Percentiles rank a stretch among this genome's conserved stretches.
phyloP scores from a whole-genome alignment of 1,284 basidiomycete genomes.

The Filobasidium uniguttulatum region DNA sequence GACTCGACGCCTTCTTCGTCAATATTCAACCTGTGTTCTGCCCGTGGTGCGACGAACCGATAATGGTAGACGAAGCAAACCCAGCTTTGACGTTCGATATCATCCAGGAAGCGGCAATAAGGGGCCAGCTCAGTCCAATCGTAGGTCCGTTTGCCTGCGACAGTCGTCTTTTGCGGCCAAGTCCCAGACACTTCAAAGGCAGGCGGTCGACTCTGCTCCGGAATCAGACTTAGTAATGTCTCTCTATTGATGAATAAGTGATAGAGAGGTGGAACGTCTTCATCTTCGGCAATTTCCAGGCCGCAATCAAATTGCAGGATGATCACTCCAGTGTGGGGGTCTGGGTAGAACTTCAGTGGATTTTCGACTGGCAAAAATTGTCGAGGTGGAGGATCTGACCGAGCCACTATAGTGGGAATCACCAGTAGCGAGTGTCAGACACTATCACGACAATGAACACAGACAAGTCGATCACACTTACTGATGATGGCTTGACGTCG shows the following conservation, averaged over 20 bases:
- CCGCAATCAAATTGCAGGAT: constrained; percentile 27
- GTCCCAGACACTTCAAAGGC: constrained; percentile 8
- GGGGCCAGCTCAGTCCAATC: constrained; percentile 26
- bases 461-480: constrained; percentile 1
- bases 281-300: constrained; percentile 10
- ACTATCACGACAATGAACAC: too few species aligned
- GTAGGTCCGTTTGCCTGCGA: too few species aligned
- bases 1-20: not conserved
- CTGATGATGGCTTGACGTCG: not conserved
- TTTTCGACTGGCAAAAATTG: constrained; percentile 22
- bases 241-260: constrained; percentile 25
- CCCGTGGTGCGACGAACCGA: constrained; percentile 21
- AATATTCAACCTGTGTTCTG: not conserved
- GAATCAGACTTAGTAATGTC: constrained; percentile 26
- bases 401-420: constrained; percentile 15
- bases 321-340: constrained; percentile 29
- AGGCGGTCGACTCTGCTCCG: constrained; percentile 22
- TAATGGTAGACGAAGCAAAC: constrained; percentile 32
- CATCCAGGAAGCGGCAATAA: constrained; percentile 25
- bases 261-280: constrained; percentile 19
- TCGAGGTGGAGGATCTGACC: constrained; percentile 35
- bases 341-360: constrained; percentile 24
- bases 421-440: too few species aligned
- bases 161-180: not conserved
- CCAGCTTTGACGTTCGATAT: constrained; percentile 25